Evolutionary conservation across 2,329 filamentous ascomycete genomes (phyloP), one percentile per base, ranked within the genome.

Genomic region (Teratosphaeria nubilosa): DNA sequence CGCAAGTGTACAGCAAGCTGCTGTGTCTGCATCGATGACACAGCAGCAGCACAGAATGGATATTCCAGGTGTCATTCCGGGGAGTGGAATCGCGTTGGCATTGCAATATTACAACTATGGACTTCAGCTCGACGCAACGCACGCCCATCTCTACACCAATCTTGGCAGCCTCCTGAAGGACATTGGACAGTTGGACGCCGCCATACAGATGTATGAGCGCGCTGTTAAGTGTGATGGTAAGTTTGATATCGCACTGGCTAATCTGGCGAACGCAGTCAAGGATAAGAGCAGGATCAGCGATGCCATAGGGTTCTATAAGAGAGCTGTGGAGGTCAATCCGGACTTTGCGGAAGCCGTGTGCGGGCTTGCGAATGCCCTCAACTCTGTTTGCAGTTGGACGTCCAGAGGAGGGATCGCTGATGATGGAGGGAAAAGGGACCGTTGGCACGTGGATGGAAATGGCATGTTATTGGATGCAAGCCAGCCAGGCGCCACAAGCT

Each of bases 321-420:
- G 91, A 63, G 94, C 94, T 45, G 92, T 99, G 10, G 81, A 82
- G 34, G 85, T 91, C n/a, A 99, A 94, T 65, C 92, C 94, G 0
- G 88, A 95, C 34, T 99, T 99, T 74, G 90, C 94, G 1, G 94
- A 99, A 75, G 94, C 94, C 6, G 92, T 99, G 0, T 99, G 94
- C 72, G 94, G 94, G 7, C 80, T 99, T 56, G 91, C 91, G 1
- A 97, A 95, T 59, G 92, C 94, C 1, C 78, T 99, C 55, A 97
- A 96, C 70, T 97, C 94, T 6, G 91, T 99, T 5, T 99, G 94
- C 70, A 88, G 92, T 68, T 99, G 94, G 94, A 82, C 83, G 67
- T 90, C 90, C 31, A 85, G 94, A 62, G 94, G 94, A 60, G 94
- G 94, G 1, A 86, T 95, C 52, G 79, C 89, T 27, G 81, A 89